Base-by-base conservation (phyloP, 257 asterid genomes). In the Solanum lycopersicoides region DNA sequence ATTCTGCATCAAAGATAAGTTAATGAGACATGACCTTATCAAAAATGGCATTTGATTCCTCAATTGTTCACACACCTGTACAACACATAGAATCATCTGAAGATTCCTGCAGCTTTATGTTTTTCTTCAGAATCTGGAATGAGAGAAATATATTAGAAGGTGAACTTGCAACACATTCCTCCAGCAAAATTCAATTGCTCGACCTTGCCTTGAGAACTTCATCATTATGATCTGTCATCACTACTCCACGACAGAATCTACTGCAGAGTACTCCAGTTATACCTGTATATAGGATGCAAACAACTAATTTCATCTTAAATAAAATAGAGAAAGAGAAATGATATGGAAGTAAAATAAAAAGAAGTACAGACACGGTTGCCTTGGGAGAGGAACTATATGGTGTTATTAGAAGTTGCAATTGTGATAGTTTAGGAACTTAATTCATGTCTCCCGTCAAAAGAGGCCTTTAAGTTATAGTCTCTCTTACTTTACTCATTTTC, bases 191-290 rank as follows among this genome's bases (percentile, higher is more conserved):
- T 50, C 71, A 83, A 88, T 85, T 65, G 83, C 91, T 68, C 88
- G 89, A 88, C 84, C 97, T 91, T 95, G 94, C 99, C 99, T 97
- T 97, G 86, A 97, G 95, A 92, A 95, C 98, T 92, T 97, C 98
- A 6, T 93, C 96, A 79, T 93, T 96, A 87, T 96, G 98, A 92
- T 97, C 99, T 63, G 99, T 97, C 92, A 97, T 86, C 86, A 95
- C 93, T 77, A 95, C 95, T 89, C 94, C 93, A 32, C 85, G 88
- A 91, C 98, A 97, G 88, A 92, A 97, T 92, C 95, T 92, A 92
- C 98, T 91, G 88, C 99, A 97, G 42, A 95, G 95, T 65, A 97
- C 90, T 85, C 99, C 99, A 5, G 99, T 97, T 88, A 95, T 88
- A 84, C 99, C 99, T 96, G 95, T 90, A 90, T 32, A 28, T 45